Conservation (phyloP, 2,329 filamentous ascomycete species). For the Aureobasidium sp. region DNA sequence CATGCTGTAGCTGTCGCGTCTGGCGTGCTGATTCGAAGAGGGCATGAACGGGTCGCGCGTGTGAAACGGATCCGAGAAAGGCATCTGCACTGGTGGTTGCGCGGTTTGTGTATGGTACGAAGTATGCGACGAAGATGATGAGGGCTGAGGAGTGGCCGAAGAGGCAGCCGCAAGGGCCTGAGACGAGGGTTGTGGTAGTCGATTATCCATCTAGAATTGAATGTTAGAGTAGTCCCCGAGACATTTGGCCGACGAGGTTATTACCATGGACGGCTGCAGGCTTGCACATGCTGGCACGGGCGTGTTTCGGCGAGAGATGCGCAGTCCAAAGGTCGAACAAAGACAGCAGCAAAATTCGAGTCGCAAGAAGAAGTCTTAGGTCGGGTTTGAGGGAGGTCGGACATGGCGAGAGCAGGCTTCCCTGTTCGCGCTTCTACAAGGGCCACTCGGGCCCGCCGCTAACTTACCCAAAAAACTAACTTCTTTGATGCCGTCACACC, state of each 20-base stretch:
- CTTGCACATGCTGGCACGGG: constrained; percentile 2
- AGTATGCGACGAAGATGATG: constrained; percentile 26
- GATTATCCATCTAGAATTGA: constrained; percentile 16
- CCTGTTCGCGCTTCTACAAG: not conserved
- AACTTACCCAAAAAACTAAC: not conserved
- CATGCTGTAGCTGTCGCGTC: constrained; percentile 33
- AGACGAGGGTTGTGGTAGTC: constrained; percentile 26
- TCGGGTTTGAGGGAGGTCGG: not conserved
- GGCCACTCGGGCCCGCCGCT: not conserved
- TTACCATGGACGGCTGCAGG: constrained; percentile 2
- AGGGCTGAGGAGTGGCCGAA: constrained; percentile 14
- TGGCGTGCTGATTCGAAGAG: constrained; percentile 24
- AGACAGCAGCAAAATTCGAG: not conserved
- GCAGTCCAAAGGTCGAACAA: not conserved
- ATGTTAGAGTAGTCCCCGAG: not conserved
- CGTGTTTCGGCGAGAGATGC: not conserved
- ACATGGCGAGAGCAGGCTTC: not conserved
- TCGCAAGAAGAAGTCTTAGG: not conserved
- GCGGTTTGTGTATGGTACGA: constrained; percentile 24
- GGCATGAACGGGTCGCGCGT: constrained; percentile 40
- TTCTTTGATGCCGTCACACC: not conserved
- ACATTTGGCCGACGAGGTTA: not conserved
- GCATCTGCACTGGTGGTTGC: constrained; percentile 34
- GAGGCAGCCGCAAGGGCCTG: constrained; percentile 1
- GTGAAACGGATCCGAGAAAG: constrained; percentile 38